A percentile compares a stretch with the other conserved stretches of the same genome.
Evolutionary conservation across 805 yeast species (phyloP).

Genomic region (Danielozyma ontarioensis): DNA sequence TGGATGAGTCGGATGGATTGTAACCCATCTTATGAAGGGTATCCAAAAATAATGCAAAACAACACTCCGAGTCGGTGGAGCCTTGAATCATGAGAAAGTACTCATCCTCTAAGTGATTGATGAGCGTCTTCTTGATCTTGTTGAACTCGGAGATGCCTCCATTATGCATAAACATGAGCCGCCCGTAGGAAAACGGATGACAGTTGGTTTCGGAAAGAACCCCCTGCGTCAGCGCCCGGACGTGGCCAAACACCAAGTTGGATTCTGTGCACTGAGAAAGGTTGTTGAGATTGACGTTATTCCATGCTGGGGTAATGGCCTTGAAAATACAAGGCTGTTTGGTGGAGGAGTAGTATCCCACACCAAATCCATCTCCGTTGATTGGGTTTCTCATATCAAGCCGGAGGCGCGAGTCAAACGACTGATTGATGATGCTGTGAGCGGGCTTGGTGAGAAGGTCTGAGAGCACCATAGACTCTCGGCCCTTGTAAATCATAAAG

Average conservation of each 20-base stretch:
- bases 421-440: conserved; percentile 94
- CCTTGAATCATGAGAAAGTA: conserved; percentile 84
- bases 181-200: conserved; percentile 89
- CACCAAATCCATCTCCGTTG: conserved; percentile 98
- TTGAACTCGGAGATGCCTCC: conserved; percentile 80
- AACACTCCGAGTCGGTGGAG: conserved; percentile 92
- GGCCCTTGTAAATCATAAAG: conserved; percentile 86
- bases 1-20: conserved; percentile 47
- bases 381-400: conserved; percentile 88
- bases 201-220: conserved; percentile 92
- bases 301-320: conserved; percentile 99
- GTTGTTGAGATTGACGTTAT: conserved; percentile 82
- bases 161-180: conserved; percentile 94
- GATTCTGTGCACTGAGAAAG: conserved; percentile 86
- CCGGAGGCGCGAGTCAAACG: conserved; percentile 84
- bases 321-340: conserved; percentile 87
- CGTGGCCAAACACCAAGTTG: conserved; percentile 86
- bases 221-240: conserved; percentile 93
- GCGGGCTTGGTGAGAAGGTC: conserved; percentile 91
- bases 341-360: conserved; percentile 68
- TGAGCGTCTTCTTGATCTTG: conserved; percentile 65
- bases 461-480: conserved; percentile 80
- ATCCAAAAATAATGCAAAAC: conserved; percentile 84
- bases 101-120: conserved; percentile 71
- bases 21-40: conserved; percentile 69